Evolutionary conservation across 2,329 filamentous ascomycete species (phyloP).

Genomic region (Tricladium varicosporioides): DNA sequence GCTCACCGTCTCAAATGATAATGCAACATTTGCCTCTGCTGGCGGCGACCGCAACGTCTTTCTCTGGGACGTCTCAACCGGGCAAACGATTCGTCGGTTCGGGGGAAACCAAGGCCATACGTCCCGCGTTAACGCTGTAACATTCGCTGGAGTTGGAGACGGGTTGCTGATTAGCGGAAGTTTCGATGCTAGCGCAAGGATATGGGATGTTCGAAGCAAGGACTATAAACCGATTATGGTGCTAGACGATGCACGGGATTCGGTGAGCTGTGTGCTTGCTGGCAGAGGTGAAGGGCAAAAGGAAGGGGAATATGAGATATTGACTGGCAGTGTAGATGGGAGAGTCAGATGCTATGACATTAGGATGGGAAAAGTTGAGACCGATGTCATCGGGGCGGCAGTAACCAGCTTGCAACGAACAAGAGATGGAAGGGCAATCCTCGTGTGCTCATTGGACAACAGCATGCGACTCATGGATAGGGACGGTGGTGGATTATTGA

Average conservation of each 20-base stretch:
- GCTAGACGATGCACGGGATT: conserved; percentile 70
- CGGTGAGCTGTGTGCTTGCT: conserved; percentile 44
- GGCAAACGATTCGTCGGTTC: conserved; percentile 74
- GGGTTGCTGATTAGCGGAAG: conserved; percentile 69
- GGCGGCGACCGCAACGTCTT: conserved; percentile 92
- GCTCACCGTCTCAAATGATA: conserved; percentile 70
- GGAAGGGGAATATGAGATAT: conserved; percentile 52
- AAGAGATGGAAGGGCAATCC: conserved; percentile 68
- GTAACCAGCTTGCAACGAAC: conserved; percentile 77
- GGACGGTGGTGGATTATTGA: conserved; percentile 68
- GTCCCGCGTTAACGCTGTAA: conserved; percentile 70
- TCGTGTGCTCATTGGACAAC: conserved; percentile 75
- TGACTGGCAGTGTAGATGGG: conserved; percentile 81
- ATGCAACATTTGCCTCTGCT: conserved; percentile 79
- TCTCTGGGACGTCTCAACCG: conserved; percentile 88
- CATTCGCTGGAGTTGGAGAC: conserved; percentile 75
- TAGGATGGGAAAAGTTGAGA: conserved; percentile 66
- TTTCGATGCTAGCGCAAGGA: conserved; percentile 71
- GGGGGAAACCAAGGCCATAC: conserved; percentile 45
- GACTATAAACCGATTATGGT: conserved; percentile 67
- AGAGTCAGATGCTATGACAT: conserved; percentile 80
- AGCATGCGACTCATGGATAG: conserved; percentile 80
- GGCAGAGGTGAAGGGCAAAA: conserved; percentile 11
- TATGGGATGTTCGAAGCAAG: conserved; percentile 67
- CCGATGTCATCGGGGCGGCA: conserved; percentile 66